Evolutionary conservation across 2,329 filamentous ascomycete species (phyloP), one percentile per base, ranked within the genome.

Genomic region (Escovopsis sp.): DNA sequence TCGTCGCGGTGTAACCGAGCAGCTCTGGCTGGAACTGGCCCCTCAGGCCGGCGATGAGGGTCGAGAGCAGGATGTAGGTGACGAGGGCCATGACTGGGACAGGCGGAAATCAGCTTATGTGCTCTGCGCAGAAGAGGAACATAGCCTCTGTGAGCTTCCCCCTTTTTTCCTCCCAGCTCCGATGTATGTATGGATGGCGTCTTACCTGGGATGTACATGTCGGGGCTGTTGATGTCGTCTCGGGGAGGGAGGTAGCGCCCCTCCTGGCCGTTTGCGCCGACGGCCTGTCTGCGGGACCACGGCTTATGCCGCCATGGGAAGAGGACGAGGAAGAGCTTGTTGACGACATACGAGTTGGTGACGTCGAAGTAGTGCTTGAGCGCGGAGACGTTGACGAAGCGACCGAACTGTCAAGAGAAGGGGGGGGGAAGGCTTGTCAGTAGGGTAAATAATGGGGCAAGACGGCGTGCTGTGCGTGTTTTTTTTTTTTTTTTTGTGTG

Each of bases 361-460:
- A 98, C 91, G 66, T 96, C 95, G 70, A 98, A 98, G 73, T 96
- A 98, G 66, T 95, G 91, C 65, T 98, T 98, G 37, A 98, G 73
- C 15, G 86, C 85, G 12, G 83, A 82, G 53, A 96, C 83, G 57
- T 88, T 94, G 64, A 98, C 80, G 65, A 89, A 95, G 62, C 73
- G 71, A 50, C 73, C 73, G 50, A 75, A 64, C 70, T 73, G 43
- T 12, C 3, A 38, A 26, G 50, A n/a, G 6, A 11, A 34, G 34
- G 18, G 28, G 12, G 12, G 15, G 15, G 15, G 15, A 15, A 15
- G 15, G 15, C 15, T 15, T 15, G 15, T 15, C 15, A 15, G 15
- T 15, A 15, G 15, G 15, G 15, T 15, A 15, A 15, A 15, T 2
- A 15, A 15, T 15, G 15, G 15, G 15, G 15, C 15, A 15, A 15